These are phyloP conservation scores for Eucalyptus globulus DNA, from an alignment of 345 rosid species.

Conservation along the genomic window DNA sequence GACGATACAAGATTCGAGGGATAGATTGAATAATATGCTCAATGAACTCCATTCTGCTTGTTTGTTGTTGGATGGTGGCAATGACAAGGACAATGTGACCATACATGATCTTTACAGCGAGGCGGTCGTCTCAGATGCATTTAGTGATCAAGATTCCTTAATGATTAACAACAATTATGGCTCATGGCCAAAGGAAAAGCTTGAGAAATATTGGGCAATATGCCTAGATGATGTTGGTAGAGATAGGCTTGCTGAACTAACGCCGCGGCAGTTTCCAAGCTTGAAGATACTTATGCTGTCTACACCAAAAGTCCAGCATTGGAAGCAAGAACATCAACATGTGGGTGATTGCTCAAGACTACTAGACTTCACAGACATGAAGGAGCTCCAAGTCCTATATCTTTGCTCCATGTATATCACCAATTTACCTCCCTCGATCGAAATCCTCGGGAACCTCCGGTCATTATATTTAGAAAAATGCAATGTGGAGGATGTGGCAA, in stretches of 20 bases:
- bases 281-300: background rate
- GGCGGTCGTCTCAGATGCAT: background rate
- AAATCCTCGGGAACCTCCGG: fast-evolving
- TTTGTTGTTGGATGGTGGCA: background rate
- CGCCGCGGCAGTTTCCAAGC: fast-evolving
- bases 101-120: too few species aligned
- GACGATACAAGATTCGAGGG: fast-evolving
- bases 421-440: fast-evolving
- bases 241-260: background rate
- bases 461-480: fast-evolving
- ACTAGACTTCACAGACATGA: fast-evolving
- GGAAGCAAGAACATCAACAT: fast-evolving
- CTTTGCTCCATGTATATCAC: fast-evolving
- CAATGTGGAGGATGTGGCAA: background rate
- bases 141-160: fast-evolving
- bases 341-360: fast-evolving
- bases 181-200: fast-evolving
- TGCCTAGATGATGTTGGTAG: fast-evolving
- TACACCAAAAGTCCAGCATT: fast-evolving
- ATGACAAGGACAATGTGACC: too few species aligned
- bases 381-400: fast-evolving
- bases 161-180: fast-evolving
- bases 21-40: background rate
- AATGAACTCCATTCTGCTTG: background rate
- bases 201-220: background rate